Base-by-base conservation (phyloP, 2,329 filamentous ascomycete species). In the Madurella fahalii region DNA sequence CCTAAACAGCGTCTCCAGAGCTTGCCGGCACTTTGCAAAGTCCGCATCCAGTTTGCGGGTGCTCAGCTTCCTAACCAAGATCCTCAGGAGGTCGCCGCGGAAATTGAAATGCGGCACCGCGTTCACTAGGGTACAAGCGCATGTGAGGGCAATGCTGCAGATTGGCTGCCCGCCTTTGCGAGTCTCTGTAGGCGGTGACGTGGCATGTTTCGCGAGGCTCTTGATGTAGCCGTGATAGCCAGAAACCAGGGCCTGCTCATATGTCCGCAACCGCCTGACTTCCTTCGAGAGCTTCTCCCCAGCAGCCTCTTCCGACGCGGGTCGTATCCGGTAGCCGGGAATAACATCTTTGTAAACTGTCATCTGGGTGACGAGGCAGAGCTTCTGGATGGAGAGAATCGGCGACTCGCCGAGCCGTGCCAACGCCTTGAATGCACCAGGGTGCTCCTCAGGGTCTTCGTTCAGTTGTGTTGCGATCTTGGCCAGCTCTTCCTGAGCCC, bases 21-120 rank as follows among this genome's bases (percentile, higher is more conserved):
- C 86, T 58, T 87, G 79, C 11, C 87, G 79, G 63, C 90, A 95
- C 69, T 89, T 92, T 59, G 81, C 70, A 61, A 90, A 94, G 58
- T 95, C 86, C 2, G 78, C 79, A 66, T 95, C 89, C 1, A 89
- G 73, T 51, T 80, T 81, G 62, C 84, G 83, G 54, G 79, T 81
- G 65, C 89, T 91, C 37, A 99, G 77, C 69, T 94, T 94, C 62
- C 85, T 84, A 18, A 96, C 85, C 13, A 99, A 69, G 54, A 97
- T 93, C 71, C 89, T 90, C 58, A 99, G 74, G 50, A 99, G 76
- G 50, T 99, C 93, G 47, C 79, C 81, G 40, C 94, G 86, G 71
- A 95, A 96, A 76, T 99, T 99, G 82, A 99, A 99, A 74, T 99
- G 95, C 3, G 94, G 90, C 1, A 96, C 91, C 1, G 87, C 79